Evolutionary conservation across 2,329 filamentous ascomycete genomes (phyloP).

Genomic region (Pseudogymnoascus sp.): DNA sequence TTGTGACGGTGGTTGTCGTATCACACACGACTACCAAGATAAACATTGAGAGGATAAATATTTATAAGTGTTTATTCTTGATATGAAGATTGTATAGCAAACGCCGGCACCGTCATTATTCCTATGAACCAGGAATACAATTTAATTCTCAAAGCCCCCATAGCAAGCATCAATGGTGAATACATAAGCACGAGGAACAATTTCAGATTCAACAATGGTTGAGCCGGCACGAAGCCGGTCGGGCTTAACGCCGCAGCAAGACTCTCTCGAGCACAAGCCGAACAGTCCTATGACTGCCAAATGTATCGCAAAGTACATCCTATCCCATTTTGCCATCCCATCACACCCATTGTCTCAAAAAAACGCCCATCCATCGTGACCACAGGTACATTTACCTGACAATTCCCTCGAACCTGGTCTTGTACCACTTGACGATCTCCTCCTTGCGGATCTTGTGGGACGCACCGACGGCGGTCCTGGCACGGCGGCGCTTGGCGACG

Average conservation of each 20-base stretch:
- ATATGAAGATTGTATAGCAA: conserved; percentile 9
- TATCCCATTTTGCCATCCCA: conserved; percentile 22
- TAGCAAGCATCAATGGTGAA: conserved; percentile 10
- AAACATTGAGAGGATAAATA: background rate
- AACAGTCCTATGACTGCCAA: conserved; percentile 38
- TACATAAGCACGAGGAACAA: conserved; percentile 7
- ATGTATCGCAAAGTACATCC: conserved; percentile 35
- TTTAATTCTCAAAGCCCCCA: conserved; percentile 1
- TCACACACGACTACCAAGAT: background rate
- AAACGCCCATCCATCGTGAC: conserved; percentile 20
- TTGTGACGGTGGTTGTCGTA: background rate
- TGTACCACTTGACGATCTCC: conserved; percentile 98
- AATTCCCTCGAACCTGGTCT: conserved; percentile 93
- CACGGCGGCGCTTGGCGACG: conserved; percentile 88
- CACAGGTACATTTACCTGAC: conserved; percentile 65
- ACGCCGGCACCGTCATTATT: background rate
- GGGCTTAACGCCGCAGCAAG: conserved; percentile 64
- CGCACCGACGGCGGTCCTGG: conserved; percentile 76
- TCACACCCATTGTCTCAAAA: conserved; percentile 14
- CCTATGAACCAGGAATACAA: background rate
- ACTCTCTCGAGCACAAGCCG: conserved; percentile 43
- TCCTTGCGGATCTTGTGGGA: conserved; percentile 87
- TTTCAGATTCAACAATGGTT: conserved; percentile 11
- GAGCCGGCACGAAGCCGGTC: conserved; percentile 63
- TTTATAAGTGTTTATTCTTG: conserved; percentile 1